Evolutionary conservation across 2,329 filamentous ascomycete genomes (phyloP).

Genomic region (Pseudopyricularia cyperi): DNA sequence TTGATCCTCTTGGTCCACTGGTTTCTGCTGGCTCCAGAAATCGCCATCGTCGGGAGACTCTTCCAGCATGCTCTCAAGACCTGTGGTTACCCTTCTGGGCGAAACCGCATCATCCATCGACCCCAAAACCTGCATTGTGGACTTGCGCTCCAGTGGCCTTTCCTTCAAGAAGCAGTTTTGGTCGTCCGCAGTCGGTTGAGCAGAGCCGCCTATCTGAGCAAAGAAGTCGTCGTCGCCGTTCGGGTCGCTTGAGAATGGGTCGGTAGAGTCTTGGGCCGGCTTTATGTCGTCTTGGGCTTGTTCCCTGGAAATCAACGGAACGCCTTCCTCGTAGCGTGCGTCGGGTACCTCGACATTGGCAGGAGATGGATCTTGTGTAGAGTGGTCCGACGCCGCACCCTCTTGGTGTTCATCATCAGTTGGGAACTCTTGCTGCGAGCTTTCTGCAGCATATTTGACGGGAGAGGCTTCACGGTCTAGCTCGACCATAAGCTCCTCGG

Average conservation of each 20-base stretch:
- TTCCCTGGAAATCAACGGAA: slow-evolving; percentile 43
- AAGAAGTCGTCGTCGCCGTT: slow-evolving; percentile 50
- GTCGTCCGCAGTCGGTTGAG: slow-evolving; percentile 6
- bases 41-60: slow-evolving; percentile 9
- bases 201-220: slow-evolving; percentile 28
- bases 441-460: slow-evolving; percentile 14
- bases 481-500: slow-evolving; percentile 38
- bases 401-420: neutral
- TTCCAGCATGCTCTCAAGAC: slow-evolving; percentile 17
- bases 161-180: slow-evolving; percentile 11
- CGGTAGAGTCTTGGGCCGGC: neutral
- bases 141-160: slow-evolving; percentile 48
- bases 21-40: slow-evolving; percentile 2
- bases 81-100: slow-evolving; percentile 9
- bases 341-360: slow-evolving; percentile 31
- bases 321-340: slow-evolving; percentile 55
- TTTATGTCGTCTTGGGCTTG: slow-evolving; percentile 1
- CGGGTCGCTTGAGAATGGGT: slow-evolving; percentile 3
- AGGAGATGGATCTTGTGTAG: slow-evolving; percentile 22
- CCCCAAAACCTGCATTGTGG: slow-evolving; percentile 53
- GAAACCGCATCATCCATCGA: slow-evolving; percentile 25
- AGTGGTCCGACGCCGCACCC: neutral
- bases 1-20: neutral
- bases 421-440: neutral
- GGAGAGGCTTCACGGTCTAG: slow-evolving; percentile 29